These are phyloP conservation scores for Cercospora sojina DNA, from an alignment of 2,329 filamentous ascomycete genomes.

Conservation along the genomic window DNA sequence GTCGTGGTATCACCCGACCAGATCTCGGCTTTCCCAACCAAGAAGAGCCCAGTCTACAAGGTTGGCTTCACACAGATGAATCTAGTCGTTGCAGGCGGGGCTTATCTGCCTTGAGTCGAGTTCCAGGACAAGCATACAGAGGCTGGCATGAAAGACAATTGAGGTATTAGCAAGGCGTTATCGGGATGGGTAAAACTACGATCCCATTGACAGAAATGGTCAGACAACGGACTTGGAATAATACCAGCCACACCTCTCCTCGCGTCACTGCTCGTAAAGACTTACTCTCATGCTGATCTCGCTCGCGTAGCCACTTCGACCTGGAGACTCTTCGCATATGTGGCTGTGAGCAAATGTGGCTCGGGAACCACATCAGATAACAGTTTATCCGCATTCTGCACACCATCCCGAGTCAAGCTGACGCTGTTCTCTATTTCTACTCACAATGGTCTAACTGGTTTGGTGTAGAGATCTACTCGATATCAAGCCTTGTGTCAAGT, in stretches of 20 bases:
- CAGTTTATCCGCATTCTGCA: background rate
- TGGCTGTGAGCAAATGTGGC: conserved; percentile 1
- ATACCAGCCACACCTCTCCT: background rate
- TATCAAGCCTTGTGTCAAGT: background rate
- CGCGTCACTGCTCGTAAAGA: background rate
- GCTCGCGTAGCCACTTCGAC: background rate
- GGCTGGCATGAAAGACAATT: background rate
- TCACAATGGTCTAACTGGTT: background rate
- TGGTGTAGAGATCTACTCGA: conserved; percentile 1
- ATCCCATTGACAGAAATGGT: conserved; percentile 13
- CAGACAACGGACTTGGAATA: background rate
- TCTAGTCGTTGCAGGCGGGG: conserved; percentile 79
- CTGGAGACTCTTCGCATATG: background rate
- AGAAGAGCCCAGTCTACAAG: conserved; percentile 92
- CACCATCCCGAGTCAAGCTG: background rate
- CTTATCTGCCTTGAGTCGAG: conserved; percentile 53
- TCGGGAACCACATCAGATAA: conserved; percentile 1
- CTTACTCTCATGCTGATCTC: background rate
- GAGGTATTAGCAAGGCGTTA: conserved; percentile 23
- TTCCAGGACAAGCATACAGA: background rate
- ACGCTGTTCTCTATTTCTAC: background rate
- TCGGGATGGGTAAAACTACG: conserved; percentile 11
- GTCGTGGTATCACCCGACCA: conserved; percentile 88
- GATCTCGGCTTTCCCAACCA: conserved; percentile 91
- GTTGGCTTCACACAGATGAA: conserved; percentile 96